These are phyloP conservation scores for Rhizophagus prolifer DNA, from an alignment of 192 early-diverging fungal genomes.

Conservation along the genomic window DNA sequence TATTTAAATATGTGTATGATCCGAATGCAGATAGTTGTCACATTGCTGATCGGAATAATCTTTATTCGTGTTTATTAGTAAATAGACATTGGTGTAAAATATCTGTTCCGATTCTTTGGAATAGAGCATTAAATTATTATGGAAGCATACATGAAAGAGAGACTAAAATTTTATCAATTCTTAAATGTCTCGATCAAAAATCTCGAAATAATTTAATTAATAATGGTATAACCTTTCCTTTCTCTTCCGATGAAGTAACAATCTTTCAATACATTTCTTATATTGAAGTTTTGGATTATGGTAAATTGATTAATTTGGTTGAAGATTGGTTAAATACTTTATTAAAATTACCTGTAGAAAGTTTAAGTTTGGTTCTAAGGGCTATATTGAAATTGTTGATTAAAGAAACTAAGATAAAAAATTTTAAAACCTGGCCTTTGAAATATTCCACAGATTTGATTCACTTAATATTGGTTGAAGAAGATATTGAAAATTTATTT, in stretches of 20 bases:
- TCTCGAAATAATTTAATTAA: neutral
- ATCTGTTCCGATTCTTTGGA: neutral
- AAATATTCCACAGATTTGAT: neutral
- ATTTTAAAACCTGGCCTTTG: neutral
- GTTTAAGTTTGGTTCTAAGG: neutral
- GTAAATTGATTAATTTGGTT: neutral
- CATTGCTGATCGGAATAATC: neutral
- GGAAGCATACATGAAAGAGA: neutral
- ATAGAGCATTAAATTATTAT: neutral
- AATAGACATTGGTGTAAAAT: neutral
- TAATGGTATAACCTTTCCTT: neutral
- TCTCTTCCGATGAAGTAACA: neutral
- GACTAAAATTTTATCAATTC: neutral
- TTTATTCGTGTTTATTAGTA: neutral
- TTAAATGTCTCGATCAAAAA: neutral
- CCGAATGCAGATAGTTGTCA: neutral
- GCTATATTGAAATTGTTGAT: neutral
- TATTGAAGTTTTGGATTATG: neutral
- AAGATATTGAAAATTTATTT: neutral
- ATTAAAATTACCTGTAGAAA: neutral
- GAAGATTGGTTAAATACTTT: neutral
- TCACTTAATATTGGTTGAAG: neutral
- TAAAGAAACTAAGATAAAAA: neutral
- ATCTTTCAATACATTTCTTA: neutral
- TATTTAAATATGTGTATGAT: neutral